These are phyloP conservation scores for Cynanchum wilfordii DNA, from an alignment of 257 asterid genomes.

Conservation along the genomic window DNA sequence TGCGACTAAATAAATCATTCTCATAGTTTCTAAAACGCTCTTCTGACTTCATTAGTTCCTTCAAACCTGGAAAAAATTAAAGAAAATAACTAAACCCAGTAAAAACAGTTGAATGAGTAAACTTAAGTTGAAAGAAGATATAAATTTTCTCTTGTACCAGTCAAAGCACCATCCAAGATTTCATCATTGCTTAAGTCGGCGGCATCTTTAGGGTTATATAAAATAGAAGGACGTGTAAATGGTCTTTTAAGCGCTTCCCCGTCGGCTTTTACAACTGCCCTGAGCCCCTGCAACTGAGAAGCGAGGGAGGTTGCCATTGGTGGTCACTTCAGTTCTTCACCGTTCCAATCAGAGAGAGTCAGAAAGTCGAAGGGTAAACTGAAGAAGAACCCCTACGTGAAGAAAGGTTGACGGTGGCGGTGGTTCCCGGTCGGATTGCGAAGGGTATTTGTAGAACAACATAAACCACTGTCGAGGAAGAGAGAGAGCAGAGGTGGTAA, in stretches of 20 bases:
- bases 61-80: slow-evolving; percentile 55
- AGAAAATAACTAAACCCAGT: not conserved
- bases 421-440: not conserved
- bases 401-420: not conserved
- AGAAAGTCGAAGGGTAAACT: no score
- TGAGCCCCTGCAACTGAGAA: slow-evolving; percentile 62
- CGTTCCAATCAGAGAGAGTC: no score
- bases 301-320: slow-evolving; percentile 59
- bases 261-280: slow-evolving; percentile 44
- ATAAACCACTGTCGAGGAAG: not conserved
- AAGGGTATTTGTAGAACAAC: not conserved
- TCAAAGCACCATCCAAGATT: slow-evolving; percentile 40
- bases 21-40: slow-evolving; percentile 57
- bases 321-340: not conserved
- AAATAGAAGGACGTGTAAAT: slow-evolving; percentile 65
- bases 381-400: not conserved
- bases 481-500: not conserved
- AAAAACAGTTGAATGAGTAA: not conserved
- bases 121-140: not conserved
- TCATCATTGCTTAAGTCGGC: slow-evolving; percentile 74
- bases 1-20: slow-evolving; percentile 66
- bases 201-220: slow-evolving; percentile 69
- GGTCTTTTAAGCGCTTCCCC: slow-evolving; percentile 63
- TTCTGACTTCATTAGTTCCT: slow-evolving; percentile 45
- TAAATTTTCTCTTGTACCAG: slow-evolving; percentile 37